Percentiles rank a stretch among this genome's conserved stretches.
Conservation (phyloP, 164 flowering plant genomes). For the Berberis thunbergii region DNA sequence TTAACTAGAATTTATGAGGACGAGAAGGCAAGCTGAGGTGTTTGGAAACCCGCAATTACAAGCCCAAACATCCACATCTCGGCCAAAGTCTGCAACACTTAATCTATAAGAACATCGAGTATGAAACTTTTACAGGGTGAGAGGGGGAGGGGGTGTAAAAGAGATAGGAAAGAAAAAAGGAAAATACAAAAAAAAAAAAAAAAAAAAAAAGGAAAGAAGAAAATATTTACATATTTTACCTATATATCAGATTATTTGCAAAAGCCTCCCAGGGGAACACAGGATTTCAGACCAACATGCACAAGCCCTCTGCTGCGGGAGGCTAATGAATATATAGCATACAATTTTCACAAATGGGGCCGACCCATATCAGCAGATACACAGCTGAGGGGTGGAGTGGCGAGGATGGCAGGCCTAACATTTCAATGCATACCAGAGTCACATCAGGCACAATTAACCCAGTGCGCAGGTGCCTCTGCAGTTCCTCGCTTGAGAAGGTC, state of each 20-base stretch:
- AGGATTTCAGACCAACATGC: constrained; percentile 14
- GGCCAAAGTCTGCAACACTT: constrained; percentile 5
- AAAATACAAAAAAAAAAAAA: neutral
- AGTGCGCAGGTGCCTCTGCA: constrained; percentile 5
- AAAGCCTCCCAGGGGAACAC: constrained; percentile 23
- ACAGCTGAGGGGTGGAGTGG: constrained; percentile 1
- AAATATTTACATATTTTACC: constrained; percentile 29
- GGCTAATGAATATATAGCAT: constrained; percentile 62
- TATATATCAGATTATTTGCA: constrained; percentile 24
- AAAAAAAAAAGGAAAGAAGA: neutral
- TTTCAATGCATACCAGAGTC: neutral
- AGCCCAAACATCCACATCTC: neutral
- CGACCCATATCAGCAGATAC: constrained; percentile 6
- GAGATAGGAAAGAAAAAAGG: neutral
- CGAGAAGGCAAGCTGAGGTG: no score
- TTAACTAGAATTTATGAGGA: no score
- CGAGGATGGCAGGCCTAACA: neutral
- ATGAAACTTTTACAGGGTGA: constrained; percentile 1
- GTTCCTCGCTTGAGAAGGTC: neutral
- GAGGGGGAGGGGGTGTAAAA: no score
- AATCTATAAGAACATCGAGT: constrained; percentile 5
- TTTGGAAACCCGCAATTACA: neutral
- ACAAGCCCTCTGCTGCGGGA: constrained; percentile 24
- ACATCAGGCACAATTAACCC: constrained; percentile 2
- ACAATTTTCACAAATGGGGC: constrained; percentile 26